A percentile compares a stretch with the other conserved stretches of the same genome.
Conservation (phyloP, 345 rosid genomes). For the Microcos paniculata region DNA sequence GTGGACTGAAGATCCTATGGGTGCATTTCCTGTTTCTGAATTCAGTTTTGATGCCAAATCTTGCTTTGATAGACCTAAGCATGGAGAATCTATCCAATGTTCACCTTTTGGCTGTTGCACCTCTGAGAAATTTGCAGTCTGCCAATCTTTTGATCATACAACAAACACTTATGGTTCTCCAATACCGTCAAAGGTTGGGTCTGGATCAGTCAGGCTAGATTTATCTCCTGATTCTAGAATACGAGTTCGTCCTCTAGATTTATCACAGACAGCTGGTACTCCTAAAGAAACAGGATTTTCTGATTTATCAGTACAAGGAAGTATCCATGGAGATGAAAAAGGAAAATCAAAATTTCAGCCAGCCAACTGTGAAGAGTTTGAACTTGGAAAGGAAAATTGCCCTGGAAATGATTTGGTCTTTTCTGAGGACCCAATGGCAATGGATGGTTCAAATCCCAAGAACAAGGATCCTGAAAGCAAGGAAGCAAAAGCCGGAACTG, state of each 20-base stretch:
- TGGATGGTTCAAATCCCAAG: constrained; percentile 24
- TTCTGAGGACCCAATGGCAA: constrained; percentile 27
- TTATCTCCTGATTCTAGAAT: constrained; percentile 21
- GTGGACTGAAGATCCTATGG: constrained; percentile 24
- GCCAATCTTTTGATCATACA: constrained; percentile 21
- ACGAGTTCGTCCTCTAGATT: constrained; percentile 21
- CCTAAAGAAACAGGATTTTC: constrained; percentile 29
- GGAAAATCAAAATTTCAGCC: constrained; percentile 20
- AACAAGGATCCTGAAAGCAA: constrained; percentile 18
- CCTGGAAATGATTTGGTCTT: background rate
- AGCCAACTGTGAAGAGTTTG: constrained; percentile 23
- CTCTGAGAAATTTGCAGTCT: constrained; percentile 23
- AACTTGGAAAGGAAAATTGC: constrained; percentile 18
- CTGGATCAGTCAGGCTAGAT: constrained; percentile 30
- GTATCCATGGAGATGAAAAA: constrained; percentile 28
- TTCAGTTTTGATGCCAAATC: constrained; percentile 19
- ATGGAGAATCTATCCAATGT: constrained; percentile 14
- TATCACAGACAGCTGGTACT: constrained; percentile 33
- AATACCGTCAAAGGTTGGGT: constrained; percentile 32
- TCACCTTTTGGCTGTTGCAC: constrained; percentile 21
- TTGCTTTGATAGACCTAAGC: constrained; percentile 13
- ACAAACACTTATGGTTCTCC: constrained; percentile 22
- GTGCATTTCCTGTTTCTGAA: constrained; percentile 22
- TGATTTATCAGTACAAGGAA: constrained; percentile 36
- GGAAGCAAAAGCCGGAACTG: constrained; percentile 25